Evolutionary conservation across 1,284 basidiomycete genomes (phyloP), one percentile per base, ranked within the genome.

Genomic region (Mycocalia duriaeana): DNA sequence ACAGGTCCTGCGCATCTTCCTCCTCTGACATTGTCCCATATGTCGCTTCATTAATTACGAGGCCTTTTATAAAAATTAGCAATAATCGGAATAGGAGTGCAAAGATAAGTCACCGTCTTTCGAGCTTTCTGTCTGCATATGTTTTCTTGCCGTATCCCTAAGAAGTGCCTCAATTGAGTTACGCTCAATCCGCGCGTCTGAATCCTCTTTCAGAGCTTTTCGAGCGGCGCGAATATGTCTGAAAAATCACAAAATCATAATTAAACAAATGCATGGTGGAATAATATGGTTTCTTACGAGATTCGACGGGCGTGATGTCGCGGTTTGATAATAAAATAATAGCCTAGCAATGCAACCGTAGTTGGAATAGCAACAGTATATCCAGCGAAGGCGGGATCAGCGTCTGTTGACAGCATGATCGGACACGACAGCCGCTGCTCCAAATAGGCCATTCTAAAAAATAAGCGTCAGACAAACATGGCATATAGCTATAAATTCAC

Each of bases 1-100:
- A 68, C 22, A 87, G 69, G 44, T 77, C 78, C 47, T 69, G 63
- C 69, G 63, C 67, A 25, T 26, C 49, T 71, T 72, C 70, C 52
- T 79, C 76, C 25, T 66, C 61, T 38, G 74, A 70, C 13, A 38
- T 19, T 26, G 41, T 23, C 36, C 85, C 82, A 62, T 92, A 93
- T 31, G 67, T 73, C 3, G 89, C 90, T 48, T 83, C 77, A 35
- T 82, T 60, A 52, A 94, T 79, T 44, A 93, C 74, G 35, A 93
- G 71, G 44, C 89, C 87, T 86, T 53, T 49, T n/a, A n/a, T n/a
- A n/a, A n/a, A n/a, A n/a, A n/a, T n/a, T n/a, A n/a, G n/a, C n/a
- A n/a, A n/a, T n/a, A n/a, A n/a, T n/a, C n/a, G n/a, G n/a, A n/a
- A n/a, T n/a, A n/a, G n/a, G n/a, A n/a, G n/a, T n/a, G n/a, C n/a